Base-by-base conservation (phyloP, 169 alveolate genomes). In the Plasmodium berghei region DNA sequence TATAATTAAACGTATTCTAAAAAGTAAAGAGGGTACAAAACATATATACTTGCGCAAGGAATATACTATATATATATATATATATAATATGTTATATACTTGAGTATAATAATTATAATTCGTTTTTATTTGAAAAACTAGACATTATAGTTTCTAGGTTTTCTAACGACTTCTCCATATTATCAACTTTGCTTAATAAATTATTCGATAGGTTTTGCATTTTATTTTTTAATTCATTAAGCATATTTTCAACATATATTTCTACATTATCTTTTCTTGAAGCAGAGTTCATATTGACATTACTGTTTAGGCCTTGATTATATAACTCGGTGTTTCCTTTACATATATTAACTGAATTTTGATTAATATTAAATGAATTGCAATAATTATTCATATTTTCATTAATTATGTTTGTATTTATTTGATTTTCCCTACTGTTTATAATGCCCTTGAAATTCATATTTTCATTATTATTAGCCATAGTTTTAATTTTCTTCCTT, bases 201-300 rank as follows among this genome's bases (percentile, higher is more conserved):
- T 67, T 69, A 40, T 83, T 69, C 6, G 90, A 83, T 45, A 83
- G 54, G 20, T 58, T 67, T 18, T 83, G 90, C 90, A 83, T 83
- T 83, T 83, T 83, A 16, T 49, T 56, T 48, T 83, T 83, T 34
- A 83, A 59, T 34, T 83, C 90, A 40, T 52, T 69, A 28, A 83
- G 85, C 90, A 83, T 83, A 34, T 83, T 83, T 42, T 83, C 90
- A 24, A 83, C 80, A 58, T 67, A 83, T 46, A 66, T 67, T 83
- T 83, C 90, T 9, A 67, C 14, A 22, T 83, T 59, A n/a, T 83
- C 90, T 26, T 66, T 52, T 59, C 69, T 83, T 22, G 52, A 56
- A 20, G 54, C 56, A n/a, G 46, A 9, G 48, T 56, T 45, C 9
- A 83, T 22, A 40, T 49, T 58, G 46, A 18, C 40, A 24, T 12